Evolutionary conservation across 1,284 basidiomycete genomes (phyloP), one percentile per base, ranked within the genome.

Genomic region (Sanghuangporus sanghuang): DNA sequence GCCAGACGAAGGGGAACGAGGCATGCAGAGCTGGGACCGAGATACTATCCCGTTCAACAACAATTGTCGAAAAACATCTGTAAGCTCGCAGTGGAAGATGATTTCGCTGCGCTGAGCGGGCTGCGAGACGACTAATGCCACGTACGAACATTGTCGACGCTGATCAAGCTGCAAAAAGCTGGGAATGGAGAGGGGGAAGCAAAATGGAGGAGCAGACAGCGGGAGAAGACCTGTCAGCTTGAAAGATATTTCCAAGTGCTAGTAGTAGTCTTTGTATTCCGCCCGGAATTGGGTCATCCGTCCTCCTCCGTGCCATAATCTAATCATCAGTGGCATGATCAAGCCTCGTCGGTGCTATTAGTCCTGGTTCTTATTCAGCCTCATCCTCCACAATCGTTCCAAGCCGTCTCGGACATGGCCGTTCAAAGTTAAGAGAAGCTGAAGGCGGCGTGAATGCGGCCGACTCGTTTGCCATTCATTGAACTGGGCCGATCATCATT

Each of bases 1-100:
- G 54, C 65, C 65, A 66, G 44, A 60, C 52, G 39, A 54, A 57
- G 18, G 61, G 65, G 42, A 60, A 66, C 2, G 55, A 54, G 36
- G 64, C 44, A 1, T 12, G 23, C 16, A 65, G 48, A 2, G 64
- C 36, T 7, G 64, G 56, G 38, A 65, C 42, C 6, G 44, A 58
- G 32, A 65, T 49, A 11, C 27, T 23, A 40, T 64, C 63, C 4
- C 40, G 23, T 18, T 57, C 54, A 40, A 62, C 39, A 6, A 18
- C 35, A 35, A 54, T 38, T 6, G 53, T 36, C 16, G 53, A 54
- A 18, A 54, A 54, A 36, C 27, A 35, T 36, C 53, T 27, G 2
- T 46, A 12, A 18, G 14, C 42, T 54, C 53, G 53, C 12, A 35
- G 1, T 7, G 27, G 53, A 35, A 6, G 16, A 38, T 7, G 8